A percentile compares a stretch with the other conserved stretches of the same genome.
Conservation (phyloP, 352 stramenopile genomes). For the Globisporangium sylvaticum region DNA sequence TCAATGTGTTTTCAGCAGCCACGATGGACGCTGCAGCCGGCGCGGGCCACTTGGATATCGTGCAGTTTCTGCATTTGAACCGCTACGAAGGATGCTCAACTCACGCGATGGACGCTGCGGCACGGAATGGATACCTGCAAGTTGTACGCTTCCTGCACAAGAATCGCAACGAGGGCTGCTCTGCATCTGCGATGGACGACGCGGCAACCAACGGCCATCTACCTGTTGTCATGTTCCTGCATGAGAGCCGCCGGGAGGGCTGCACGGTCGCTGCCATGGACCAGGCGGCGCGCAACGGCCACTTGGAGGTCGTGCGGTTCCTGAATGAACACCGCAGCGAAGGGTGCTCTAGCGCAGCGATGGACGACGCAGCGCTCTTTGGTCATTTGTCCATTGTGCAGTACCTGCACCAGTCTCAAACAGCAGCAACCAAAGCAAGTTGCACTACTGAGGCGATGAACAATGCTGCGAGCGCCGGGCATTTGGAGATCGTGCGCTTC, state of each 20-base stretch:
- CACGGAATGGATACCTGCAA: background rate
- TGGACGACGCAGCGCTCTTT: background rate
- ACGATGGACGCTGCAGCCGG: slow-evolving; percentile 1
- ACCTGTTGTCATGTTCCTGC: slow-evolving; percentile 1
- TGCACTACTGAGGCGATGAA: slow-evolving; percentile 10
- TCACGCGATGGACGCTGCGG: background rate
- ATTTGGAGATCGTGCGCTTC: slow-evolving; percentile 14
- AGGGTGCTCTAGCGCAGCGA: background rate
- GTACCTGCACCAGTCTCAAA: background rate
- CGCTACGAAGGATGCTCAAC: slow-evolving; percentile 1
- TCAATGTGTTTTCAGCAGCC: background rate
- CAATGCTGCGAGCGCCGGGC: slow-evolving; percentile 2
- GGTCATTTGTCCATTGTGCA: background rate
- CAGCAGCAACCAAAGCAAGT: background rate
- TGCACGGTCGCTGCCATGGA: background rate
- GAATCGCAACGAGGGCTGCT: background rate
- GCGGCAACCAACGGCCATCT: background rate
- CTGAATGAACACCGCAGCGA: background rate
- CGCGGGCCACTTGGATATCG: background rate
- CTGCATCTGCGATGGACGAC: background rate
- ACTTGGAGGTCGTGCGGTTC: slow-evolving; percentile 2
- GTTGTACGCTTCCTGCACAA: slow-evolving; percentile 1
- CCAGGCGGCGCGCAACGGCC: background rate
- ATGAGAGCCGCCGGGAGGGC: background rate
- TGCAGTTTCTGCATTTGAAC: background rate